Conservation (phyloP, 2,329 filamentous ascomycete species). For the Ilyonectria robusta region DNA sequence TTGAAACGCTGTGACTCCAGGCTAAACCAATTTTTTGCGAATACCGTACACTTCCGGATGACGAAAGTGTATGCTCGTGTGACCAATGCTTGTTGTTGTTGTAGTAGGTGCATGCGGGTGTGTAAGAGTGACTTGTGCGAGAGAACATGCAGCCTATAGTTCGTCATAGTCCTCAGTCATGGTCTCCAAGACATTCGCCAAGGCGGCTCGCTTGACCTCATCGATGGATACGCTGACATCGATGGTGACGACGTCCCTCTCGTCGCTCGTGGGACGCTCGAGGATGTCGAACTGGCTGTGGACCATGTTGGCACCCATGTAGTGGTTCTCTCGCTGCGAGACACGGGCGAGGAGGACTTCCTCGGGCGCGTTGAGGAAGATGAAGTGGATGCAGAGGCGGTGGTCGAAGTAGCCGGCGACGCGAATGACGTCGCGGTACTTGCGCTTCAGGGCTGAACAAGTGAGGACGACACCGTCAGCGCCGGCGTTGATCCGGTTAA, state of each 20-base stretch:
- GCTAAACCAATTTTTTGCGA: slow-evolving; percentile 39
- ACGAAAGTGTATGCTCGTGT: slow-evolving; percentile 10
- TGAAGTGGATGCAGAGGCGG: slow-evolving; percentile 87
- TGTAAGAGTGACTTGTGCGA: slow-evolving; percentile 7
- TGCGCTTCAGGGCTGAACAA: slow-evolving; percentile 95
- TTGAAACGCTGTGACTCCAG: slow-evolving; percentile 47
- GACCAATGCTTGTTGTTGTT: slow-evolving; percentile 8
- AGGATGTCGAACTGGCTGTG: slow-evolving; percentile 90
- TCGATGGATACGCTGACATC: slow-evolving; percentile 74
- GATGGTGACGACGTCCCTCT: slow-evolving; percentile 79
- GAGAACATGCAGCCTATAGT: slow-evolving; percentile 29
- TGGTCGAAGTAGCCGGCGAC: slow-evolving; percentile 83
- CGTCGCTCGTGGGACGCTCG: slow-evolving; percentile 82
- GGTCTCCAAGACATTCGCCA: slow-evolving; percentile 69
- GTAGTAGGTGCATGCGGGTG: slow-evolving; percentile 14
- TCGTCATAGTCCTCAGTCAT: slow-evolving; percentile 54
- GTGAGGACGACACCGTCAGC: slow-evolving; percentile 89
- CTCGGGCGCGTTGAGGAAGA: slow-evolving; percentile 88
- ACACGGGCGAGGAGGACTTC: slow-evolving; percentile 83
- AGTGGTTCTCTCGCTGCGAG: slow-evolving; percentile 82
- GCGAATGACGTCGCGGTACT: slow-evolving; percentile 93
- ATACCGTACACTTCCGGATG: slow-evolving; percentile 16
- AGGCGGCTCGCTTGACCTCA: slow-evolving; percentile 72
- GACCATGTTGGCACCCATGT: slow-evolving; percentile 97
- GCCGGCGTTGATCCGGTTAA: slow-evolving; percentile 68